Evolutionary conservation across 495 filamentous ascomycete genomes (phyloP).

Genomic region (Sordaria brevicollis): DNA sequence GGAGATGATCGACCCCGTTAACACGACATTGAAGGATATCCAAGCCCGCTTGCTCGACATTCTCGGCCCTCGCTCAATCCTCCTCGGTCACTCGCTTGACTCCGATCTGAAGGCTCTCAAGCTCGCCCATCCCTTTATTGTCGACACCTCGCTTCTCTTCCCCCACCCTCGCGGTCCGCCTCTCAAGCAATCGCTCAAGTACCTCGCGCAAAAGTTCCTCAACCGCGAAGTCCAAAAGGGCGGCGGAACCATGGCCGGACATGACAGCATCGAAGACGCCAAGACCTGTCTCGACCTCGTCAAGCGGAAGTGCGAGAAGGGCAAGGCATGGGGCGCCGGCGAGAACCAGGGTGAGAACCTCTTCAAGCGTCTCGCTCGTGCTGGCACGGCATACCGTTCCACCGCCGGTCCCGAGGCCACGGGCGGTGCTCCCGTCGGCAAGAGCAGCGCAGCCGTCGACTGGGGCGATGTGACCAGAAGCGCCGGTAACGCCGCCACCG

Average conservation of each 20-base stretch:
- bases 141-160: constrained; percentile 82
- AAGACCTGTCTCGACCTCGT: constrained; percentile 82
- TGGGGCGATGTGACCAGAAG: constrained; percentile 73
- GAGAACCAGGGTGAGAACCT: constrained; percentile 71
- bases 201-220: constrained; percentile 69
- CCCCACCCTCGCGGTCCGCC: constrained; percentile 43
- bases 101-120: constrained; percentile 77
- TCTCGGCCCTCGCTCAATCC: constrained; percentile 63
- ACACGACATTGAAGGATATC: constrained; percentile 75
- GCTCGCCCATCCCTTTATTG: constrained; percentile 81
- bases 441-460: constrained; percentile 75
- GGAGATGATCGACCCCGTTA: constrained; percentile 66
- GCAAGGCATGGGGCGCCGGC: constrained; percentile 67
- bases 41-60: constrained; percentile 65
- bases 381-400: constrained; percentile 37
- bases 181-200: constrained; percentile 69
- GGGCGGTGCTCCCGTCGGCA: constrained; percentile 40
- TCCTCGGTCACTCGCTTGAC: constrained; percentile 87
- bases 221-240: constrained; percentile 78
- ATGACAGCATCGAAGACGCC: constrained; percentile 89
- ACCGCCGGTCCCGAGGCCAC: constrained; percentile 40
- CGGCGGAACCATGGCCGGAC: constrained; percentile 46
- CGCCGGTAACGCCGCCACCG: constrained; percentile 58
- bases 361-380: constrained; percentile 68
- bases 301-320: constrained; percentile 90